Conservation (phyloP, 768 basidiomycete genomes). For the Hygrophorus pudorinus region DNA sequence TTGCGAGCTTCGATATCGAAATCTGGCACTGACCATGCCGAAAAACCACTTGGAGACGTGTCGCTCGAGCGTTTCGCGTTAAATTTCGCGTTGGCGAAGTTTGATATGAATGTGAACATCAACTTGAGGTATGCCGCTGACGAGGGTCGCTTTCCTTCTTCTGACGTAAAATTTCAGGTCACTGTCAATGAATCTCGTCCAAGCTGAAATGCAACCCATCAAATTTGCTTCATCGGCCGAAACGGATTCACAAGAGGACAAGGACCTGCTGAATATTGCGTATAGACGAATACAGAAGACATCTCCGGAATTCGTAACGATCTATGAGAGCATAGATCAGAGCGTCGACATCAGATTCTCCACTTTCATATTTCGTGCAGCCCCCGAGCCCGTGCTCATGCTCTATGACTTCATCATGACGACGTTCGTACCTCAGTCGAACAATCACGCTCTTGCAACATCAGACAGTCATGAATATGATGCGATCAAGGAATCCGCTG, state of each 20-base stretch:
- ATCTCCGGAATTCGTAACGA: constrained; percentile 75
- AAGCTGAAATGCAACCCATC: constrained; percentile 41
- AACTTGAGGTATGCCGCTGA: constrained; percentile 49
- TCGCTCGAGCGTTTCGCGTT: constrained; percentile 72
- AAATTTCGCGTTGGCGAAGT: constrained; percentile 65
- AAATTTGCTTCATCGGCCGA: constrained; percentile 57
- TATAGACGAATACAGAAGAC: constrained; percentile 74
- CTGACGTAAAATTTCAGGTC: constrained; percentile 35
- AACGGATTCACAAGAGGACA: constrained; percentile 27
- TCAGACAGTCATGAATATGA: constrained; percentile 2
- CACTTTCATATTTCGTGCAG: constrained; percentile 80
- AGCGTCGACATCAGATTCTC: constrained; percentile 80
- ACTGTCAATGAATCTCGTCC: constrained; percentile 65
- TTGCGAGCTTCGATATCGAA: constrained; percentile 75
- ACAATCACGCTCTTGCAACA: constrained; percentile 2
- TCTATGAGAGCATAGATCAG: constrained; percentile 82
- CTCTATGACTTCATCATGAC: constrained; percentile 97
- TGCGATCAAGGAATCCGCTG: constrained; percentile 1
- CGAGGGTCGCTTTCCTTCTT: not conserved
- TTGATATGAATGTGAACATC: constrained; percentile 80
- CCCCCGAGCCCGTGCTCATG: constrained; percentile 83
- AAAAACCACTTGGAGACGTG: constrained; percentile 71
- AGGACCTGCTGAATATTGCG: constrained; percentile 67
- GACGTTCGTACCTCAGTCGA: constrained; percentile 68
- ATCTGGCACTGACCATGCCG: constrained; percentile 46